Percentiles rank a stretch among this genome's conserved stretches.
Evolutionary conservation across 2,329 filamentous ascomycete genomes (phyloP).

Genomic region (Didymella segeticola): DNA sequence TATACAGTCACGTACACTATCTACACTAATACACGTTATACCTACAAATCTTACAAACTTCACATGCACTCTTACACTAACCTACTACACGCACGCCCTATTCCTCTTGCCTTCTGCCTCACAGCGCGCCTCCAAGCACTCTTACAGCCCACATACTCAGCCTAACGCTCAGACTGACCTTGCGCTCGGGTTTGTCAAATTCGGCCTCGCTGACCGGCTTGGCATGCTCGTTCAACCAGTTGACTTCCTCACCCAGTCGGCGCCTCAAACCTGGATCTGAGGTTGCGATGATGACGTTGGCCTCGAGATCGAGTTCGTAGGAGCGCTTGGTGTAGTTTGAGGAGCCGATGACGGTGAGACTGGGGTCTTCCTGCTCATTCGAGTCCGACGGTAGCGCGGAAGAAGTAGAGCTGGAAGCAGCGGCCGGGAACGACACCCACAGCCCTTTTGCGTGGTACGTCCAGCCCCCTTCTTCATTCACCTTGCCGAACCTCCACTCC

Average conservation of each 20-base stretch:
- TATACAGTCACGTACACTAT: not conserved
- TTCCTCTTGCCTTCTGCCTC: not conserved
- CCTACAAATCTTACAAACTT: too few species aligned
- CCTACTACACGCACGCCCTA: not conserved
- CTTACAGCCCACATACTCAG: conserved; percentile 94
- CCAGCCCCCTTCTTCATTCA: conserved; percentile 85
- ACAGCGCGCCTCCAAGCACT: conserved; percentile 86
- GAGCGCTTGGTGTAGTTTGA: conserved; percentile 96
- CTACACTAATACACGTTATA: not conserved
- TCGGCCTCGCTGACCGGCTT: conserved; percentile 74
- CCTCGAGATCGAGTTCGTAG: conserved; percentile 90
- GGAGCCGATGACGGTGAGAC: conserved; percentile 84
- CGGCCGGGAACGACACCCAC: conserved; percentile 77
- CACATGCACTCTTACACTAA: not conserved
- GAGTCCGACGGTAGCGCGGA: conserved; percentile 39
- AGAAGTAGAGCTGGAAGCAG: conserved; percentile 30
- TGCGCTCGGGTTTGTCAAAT: conserved; percentile 79
- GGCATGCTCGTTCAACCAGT: conserved; percentile 79
- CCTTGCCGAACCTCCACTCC: conserved; percentile 86
- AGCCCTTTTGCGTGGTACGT: conserved; percentile 98
- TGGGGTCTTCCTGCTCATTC: conserved; percentile 65
- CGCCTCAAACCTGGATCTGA: conserved; percentile 73
- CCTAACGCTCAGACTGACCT: conserved; percentile 83
- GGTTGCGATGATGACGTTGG: conserved; percentile 86
- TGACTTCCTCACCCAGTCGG: conserved; percentile 78